These are phyloP conservation scores for Globisporangium mamillatum DNA, from an alignment of 352 stramenopile species.

Conservation along the genomic window DNA sequence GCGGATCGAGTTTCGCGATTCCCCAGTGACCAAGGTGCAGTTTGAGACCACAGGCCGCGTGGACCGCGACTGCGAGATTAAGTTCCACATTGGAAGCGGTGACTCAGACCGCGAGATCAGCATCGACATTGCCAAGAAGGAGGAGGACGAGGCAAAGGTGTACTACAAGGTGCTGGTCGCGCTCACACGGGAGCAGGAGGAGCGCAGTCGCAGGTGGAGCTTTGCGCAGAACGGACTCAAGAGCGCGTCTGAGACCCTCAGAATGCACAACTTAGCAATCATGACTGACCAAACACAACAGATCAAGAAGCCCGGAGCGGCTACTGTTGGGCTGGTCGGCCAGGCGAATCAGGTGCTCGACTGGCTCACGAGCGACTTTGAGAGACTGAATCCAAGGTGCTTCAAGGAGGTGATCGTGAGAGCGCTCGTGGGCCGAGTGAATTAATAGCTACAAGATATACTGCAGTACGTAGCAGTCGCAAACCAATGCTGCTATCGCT, in stretches of 20 bases:
- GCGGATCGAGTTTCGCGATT: slow-evolving; percentile 40
- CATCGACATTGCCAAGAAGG: slow-evolving; percentile 54
- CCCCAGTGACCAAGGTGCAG: slow-evolving; percentile 26
- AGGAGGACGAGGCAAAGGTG: slow-evolving; percentile 37
- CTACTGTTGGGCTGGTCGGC: neutral
- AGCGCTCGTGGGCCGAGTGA: neutral
- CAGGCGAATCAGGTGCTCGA: slow-evolving; percentile 1
- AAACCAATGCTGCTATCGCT: too few relatives aligned
- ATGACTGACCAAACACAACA: neutral
- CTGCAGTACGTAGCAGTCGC: too few relatives aligned
- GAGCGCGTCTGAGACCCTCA: neutral
- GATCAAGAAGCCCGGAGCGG: neutral
- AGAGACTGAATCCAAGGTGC: slow-evolving; percentile 1
- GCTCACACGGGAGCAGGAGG: neutral
- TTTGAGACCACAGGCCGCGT: slow-evolving; percentile 57
- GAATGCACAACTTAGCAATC: neutral
- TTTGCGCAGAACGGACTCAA: slow-evolving; percentile 2
- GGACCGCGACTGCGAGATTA: slow-evolving; percentile 65
- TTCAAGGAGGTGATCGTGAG: slow-evolving; percentile 4
- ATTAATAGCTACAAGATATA: neutral
- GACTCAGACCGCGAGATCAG: slow-evolving; percentile 21
- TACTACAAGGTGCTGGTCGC: slow-evolving; percentile 47
- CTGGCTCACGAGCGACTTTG: slow-evolving; percentile 3
- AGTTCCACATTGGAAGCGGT: slow-evolving; percentile 40
- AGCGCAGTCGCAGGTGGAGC: neutral